These are phyloP conservation scores for Effrenium voratum DNA, from an alignment of 73 alveolate genomes.

Conservation along the genomic window DNA sequence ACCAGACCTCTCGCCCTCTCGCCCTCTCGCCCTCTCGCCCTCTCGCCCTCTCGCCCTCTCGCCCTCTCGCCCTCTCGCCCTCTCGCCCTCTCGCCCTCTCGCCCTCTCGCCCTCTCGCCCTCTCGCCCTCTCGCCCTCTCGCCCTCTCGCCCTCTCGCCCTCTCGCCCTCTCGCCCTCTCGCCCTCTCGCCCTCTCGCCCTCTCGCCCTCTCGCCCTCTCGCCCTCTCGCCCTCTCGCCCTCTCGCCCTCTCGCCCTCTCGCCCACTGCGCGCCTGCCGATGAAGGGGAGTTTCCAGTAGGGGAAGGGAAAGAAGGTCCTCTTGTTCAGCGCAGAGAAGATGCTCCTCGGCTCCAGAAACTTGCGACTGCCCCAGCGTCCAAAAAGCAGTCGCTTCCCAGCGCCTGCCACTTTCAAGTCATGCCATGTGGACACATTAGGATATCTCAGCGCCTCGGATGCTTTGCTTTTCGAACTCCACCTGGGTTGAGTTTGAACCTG, in stretches of 20 bases:
- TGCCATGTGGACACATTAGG: no score
- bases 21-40: not conserved
- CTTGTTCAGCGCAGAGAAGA: constrained; percentile 21
- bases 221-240: not conserved
- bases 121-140: not conserved
- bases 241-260: not conserved
- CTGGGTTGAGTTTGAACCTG: no score
- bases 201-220: not conserved
- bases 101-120: not conserved
- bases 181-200: not conserved
- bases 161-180: not conserved
- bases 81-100: not conserved
- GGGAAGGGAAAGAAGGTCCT: constrained; percentile 34
- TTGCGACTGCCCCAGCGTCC: not conserved
- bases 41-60: not conserved
- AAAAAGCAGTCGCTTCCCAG: no score
- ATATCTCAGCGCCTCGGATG: no score
- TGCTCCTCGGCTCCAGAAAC: not conserved
- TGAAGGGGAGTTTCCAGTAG: constrained; percentile 54
- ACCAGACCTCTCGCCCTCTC: not conserved
- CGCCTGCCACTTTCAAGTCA: no score
- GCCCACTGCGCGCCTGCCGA: constrained; percentile 32
- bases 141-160: not conserved
- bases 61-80: not conserved
- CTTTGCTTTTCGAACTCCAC: no score